Base-by-base conservation (phyloP, 176 grass and related monocot genomes). In the Chrysopogon serrulatus region DNA sequence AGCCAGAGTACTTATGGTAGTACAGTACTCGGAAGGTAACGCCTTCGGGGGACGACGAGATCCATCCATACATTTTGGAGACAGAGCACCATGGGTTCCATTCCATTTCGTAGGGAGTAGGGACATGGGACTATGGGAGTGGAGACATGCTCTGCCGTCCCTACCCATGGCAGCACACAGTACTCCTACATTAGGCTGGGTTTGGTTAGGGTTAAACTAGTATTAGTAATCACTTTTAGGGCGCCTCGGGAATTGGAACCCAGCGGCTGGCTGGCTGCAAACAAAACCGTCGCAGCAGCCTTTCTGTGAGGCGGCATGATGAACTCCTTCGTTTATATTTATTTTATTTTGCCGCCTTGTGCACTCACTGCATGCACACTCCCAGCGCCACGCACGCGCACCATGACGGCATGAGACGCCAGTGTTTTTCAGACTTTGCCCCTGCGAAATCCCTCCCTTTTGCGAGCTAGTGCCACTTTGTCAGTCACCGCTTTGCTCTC, bases 161-260 rank as follows among this genome's bases (percentile, higher is more conserved):
- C 32, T 62, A 26, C 39, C n/a, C 47, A 33, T 62, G 18, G 7
- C 31, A 30, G n/a, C n/a, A n/a, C n/a, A n/a, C n/a, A n/a, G n/a
- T n/a, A n/a, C n/a, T n/a, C n/a, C n/a, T n/a, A 12, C 48, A 76
- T 89, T 89, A 79, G 66, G 67, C 43, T 30, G 33, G 45, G 33
- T 68, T 26, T n/a, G 32, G 26, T 65, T 40, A 72, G 61, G 71
- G 64, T 18, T 42, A 54, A 10, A 27, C 5, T 11, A 37, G n/a
- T n/a, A n/a, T n/a, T 6, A 43, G 2, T 44, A 66, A 57, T 8
- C 83, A 19, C 56, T 66, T 90, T 83, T 66, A 59, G 73, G 28
- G 36, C 17, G n/a, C 88, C 73, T 90, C 37, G 88, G 74, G 42
- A 90, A 86, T 73, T 45, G 83, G 26, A 54, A 30, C 51, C 51